Evolutionary conservation across 495 filamentous ascomycete species (phyloP), one percentile per base, ranked within the genome.

Genomic region (Hyaloscypha variabilis): DNA sequence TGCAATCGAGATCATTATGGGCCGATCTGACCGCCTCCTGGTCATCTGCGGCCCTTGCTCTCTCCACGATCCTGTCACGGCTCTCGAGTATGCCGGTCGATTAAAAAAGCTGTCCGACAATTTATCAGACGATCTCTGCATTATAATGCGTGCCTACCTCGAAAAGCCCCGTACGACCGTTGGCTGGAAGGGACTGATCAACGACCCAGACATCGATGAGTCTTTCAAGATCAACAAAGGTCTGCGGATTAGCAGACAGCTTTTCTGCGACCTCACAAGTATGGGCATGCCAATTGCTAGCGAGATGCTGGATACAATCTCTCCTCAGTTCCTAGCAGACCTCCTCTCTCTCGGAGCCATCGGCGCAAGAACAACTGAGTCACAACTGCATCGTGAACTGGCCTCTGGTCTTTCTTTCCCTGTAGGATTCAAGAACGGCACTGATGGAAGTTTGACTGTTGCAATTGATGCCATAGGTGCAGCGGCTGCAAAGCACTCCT

Each of bases 171-270:
- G 95, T 49, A 99, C 95, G n/a, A 99, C 95, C 1, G 95, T 99
- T 39, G 95, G 95, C 71, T 99, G 95, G 95, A 99, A 99, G 79
- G 95, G 95, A 29, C 84, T 99, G 70, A 97, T 99, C 82, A 99
- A 99, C 78, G 95, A 99, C 73, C 95, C 95, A 1, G 95, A 99
- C 69, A 96, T 99, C 76, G 92, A 99, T 76, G 88, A 96, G 78
- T 92, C 90, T 76, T 99, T 88, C 90, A 86, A 97, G 82, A 99
- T 99, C 84, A 99, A 99, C 87, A 99, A 99, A 84, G 95, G 95
- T 26, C 86, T 99, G 53, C 87, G 93, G 29, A 87, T 96, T 57
- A 92, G 90, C 23, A 81, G 95, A 62, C 87, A 96, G 78, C 83
- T 99, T 70, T 99, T 97, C 85, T 84, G 87, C 70, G 91, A 98